Evolutionary conservation across 768 basidiomycete species (phyloP).

Genomic region (Amanita exitialis): DNA sequence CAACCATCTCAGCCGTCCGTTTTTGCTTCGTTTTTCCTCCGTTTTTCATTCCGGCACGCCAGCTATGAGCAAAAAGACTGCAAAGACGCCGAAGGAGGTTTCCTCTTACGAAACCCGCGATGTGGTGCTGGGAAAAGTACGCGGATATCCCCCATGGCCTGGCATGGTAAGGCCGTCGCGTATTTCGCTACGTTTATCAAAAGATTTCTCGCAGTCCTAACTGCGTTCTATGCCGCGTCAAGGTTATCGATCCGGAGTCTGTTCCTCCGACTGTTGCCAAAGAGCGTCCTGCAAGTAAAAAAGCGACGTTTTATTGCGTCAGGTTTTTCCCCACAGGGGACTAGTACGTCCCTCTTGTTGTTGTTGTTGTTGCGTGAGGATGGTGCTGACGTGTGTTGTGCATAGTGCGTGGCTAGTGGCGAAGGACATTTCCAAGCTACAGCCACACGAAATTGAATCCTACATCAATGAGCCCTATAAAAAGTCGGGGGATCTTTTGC

Average conservation of each 20-base stretch:
- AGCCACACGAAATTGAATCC: constrained; percentile 71
- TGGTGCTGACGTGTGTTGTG: constrained; percentile 2
- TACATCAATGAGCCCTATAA: constrained; percentile 75
- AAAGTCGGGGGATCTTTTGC: constrained; percentile 63
- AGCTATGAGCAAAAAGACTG: constrained; percentile 44
- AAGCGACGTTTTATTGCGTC: constrained; percentile 54
- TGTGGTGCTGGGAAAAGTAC: constrained; percentile 85
- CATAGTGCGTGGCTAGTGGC: constrained; percentile 74
- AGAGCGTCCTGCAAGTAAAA: constrained; percentile 69
- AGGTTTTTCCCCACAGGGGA: constrained; percentile 93
- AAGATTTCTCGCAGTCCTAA: constrained; percentile 6
- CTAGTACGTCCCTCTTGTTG: constrained; percentile 52
- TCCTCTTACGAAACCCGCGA: constrained; percentile 64
- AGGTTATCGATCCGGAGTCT: constrained; percentile 74
- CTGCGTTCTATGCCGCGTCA: constrained; percentile 8
- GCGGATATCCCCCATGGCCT: constrained; percentile 94
- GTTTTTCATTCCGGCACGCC: neutral
- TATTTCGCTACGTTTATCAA: constrained; percentile 8
- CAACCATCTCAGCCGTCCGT: constrained; percentile 10
- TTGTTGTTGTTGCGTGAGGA: neutral
- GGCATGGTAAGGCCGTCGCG: constrained; percentile 61
- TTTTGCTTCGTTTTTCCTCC: constrained; percentile 3
- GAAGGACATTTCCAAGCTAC: constrained; percentile 75
- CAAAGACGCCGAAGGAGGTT: constrained; percentile 30
- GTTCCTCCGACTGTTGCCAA: constrained; percentile 52